Conservation (phyloP, 2,329 filamentous ascomycete species). For the Diaporthe vaccinii region DNA sequence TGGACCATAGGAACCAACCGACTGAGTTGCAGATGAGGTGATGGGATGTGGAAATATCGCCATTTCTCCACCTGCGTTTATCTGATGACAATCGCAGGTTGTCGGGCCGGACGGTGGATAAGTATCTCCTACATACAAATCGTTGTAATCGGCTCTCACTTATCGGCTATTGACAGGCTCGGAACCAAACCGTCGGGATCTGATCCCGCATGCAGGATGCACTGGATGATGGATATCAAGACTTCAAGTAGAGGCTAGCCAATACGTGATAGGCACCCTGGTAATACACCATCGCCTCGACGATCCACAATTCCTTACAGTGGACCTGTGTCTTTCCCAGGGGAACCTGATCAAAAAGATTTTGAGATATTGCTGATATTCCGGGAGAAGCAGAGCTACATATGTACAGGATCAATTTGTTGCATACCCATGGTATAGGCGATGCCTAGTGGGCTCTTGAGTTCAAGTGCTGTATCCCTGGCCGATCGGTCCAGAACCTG, state of each 20-base stretch:
- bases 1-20: neutral
- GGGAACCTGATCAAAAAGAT: neutral
- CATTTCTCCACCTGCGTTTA: neutral
- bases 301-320: neutral
- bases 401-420: too few species aligned
- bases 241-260: neutral
- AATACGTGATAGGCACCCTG: conserved; percentile 18
- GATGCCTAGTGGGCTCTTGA: neutral
- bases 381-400: neutral
- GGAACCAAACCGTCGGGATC: neutral
- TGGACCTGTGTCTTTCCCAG: neutral
- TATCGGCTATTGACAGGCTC: neutral
- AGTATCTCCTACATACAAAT: neutral
- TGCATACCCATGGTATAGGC: neutral
- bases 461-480: neutral
- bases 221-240: neutral
- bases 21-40: neutral
- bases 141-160: neutral
- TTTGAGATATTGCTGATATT: neutral
- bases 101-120: neutral
- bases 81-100: neutral
- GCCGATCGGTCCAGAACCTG: neutral
- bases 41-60: neutral
- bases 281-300: conserved; percentile 1
- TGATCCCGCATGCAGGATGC: neutral